phyloP scores from a whole-genome alignment of 2,329 filamentous ascomycete genomes.

The Lecanicillium sp. region DNA sequence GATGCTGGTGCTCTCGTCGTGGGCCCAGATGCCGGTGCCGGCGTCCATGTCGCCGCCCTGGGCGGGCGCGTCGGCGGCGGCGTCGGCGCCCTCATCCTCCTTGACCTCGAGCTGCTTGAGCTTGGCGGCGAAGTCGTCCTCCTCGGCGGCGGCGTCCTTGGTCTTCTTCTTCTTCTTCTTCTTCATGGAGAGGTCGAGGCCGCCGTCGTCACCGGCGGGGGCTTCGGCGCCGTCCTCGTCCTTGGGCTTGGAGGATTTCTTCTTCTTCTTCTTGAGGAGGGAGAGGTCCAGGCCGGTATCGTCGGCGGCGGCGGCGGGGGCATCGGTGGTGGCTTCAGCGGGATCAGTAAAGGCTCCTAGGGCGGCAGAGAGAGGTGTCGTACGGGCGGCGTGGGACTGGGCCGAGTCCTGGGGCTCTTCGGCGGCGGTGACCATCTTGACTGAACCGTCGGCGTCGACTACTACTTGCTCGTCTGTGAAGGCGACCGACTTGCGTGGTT shows the following conservation, averaged over 20 bases:
- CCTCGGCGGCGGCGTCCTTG: constrained; percentile 54
- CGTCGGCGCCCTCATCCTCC: constrained; percentile 51
- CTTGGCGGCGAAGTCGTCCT: constrained; percentile 56
- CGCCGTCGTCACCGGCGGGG: constrained; percentile 41
- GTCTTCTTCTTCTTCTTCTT: constrained; percentile 57
- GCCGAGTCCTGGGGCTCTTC: constrained; percentile 72
- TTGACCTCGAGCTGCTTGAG: constrained; percentile 58
- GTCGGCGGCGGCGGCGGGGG: constrained; percentile 34
- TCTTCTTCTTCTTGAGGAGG: constrained; percentile 84
- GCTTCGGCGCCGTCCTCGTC: constrained; percentile 43
- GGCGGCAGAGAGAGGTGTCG: constrained; percentile 51
- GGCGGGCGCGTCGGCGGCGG: constrained; percentile 44
- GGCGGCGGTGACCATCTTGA: constrained; percentile 67
- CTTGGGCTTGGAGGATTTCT: constrained; percentile 40
- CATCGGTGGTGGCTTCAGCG: constrained; percentile 34
- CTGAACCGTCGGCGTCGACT: constrained; percentile 82
- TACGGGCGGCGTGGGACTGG: constrained; percentile 69
- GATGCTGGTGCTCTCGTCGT: constrained; percentile 72
- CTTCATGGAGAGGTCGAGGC: constrained; percentile 57
- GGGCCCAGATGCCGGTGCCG: constrained; percentile 85
- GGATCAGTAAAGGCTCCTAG: constrained; percentile 50
- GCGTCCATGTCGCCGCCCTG: constrained; percentile 74
- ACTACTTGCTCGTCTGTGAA: constrained; percentile 85
- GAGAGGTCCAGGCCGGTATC: constrained; percentile 52
- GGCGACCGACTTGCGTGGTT: constrained; percentile 86